These are phyloP conservation scores for Yarrowia sp. DNA, from an alignment of 805 yeast species.

Conservation along the genomic window DNA sequence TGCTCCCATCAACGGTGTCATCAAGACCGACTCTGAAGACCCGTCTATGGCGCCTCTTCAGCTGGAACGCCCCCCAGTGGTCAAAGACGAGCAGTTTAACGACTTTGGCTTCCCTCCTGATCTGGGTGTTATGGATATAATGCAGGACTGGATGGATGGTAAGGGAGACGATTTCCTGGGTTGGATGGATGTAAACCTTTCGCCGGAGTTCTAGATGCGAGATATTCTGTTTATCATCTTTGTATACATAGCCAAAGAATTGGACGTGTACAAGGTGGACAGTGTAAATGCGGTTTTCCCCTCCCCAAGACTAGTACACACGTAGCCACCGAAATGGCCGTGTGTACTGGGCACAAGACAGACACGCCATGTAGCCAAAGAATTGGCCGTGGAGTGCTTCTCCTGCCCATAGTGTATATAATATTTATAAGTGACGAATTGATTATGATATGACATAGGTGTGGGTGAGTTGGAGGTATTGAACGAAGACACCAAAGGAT, in stretches of 20 bases:
- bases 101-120: constrained; percentile 33
- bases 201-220: constrained; percentile 37
- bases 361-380: too few species aligned
- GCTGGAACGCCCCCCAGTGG: constrained; percentile 1
- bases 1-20: not conserved
- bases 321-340: too few species aligned
- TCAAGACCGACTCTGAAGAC: not conserved
- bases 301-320: too few species aligned
- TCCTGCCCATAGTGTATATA: not conserved
- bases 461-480: not conserved
- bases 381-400: too few species aligned
- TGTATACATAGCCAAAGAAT: too few species aligned
- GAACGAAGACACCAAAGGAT: not conserved
- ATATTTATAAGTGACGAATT: constrained; percentile 1
- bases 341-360: too few species aligned
- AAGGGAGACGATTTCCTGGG: constrained; percentile 88
- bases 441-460: not conserved
- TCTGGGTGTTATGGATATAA: constrained; percentile 32
- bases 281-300: too few species aligned
- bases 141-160: constrained; percentile 76
- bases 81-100: constrained; percentile 30
- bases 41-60: constrained; percentile 10
- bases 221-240: too few species aligned
- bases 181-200: constrained; percentile 69
- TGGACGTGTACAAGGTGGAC: too few species aligned